Conservation (phyloP, 1,284 basidiomycete species). For the Tremellales sp. region DNA sequence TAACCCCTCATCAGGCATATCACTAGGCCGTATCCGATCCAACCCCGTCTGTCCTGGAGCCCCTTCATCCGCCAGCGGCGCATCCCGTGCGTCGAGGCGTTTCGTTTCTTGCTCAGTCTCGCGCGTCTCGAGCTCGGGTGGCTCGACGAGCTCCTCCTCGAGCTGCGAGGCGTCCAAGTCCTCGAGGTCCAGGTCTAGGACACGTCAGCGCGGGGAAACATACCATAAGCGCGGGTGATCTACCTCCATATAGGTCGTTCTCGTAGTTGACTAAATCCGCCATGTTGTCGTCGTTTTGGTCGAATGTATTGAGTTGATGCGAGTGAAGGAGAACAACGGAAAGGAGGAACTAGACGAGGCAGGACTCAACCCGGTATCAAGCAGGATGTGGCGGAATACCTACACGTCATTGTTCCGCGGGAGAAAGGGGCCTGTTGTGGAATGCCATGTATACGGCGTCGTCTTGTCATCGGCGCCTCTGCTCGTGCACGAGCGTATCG, state of each 20-base stretch:
- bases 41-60: constrained; percentile 6
- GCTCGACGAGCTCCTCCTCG: constrained; percentile 37
- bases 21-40: constrained; percentile 67
- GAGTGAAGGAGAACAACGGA: too few relatives aligned
- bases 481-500: too few relatives aligned
- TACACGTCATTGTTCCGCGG: too few relatives aligned
- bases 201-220: neutral
- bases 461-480: too few relatives aligned
- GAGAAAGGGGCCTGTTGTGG: too few relatives aligned
- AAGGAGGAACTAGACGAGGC: too few relatives aligned
- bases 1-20: constrained; percentile 99
- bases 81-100: neutral
- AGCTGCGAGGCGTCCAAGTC: constrained; percentile 40
- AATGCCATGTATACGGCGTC: too few relatives aligned
- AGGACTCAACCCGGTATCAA: too few relatives aligned
- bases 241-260: constrained; percentile 42
- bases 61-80: neutral
- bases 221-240: neutral
- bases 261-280: constrained; percentile 42
- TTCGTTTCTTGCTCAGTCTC: neutral
- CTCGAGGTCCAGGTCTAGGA: constrained; percentile 35
- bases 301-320: too few relatives aligned
- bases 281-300: constrained; percentile 20
- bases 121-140: constrained; percentile 24
- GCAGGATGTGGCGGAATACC: too few relatives aligned